Base-by-base conservation (phyloP, 2,329 filamentous ascomycete species). In the Incumbomyces lentus region DNA sequence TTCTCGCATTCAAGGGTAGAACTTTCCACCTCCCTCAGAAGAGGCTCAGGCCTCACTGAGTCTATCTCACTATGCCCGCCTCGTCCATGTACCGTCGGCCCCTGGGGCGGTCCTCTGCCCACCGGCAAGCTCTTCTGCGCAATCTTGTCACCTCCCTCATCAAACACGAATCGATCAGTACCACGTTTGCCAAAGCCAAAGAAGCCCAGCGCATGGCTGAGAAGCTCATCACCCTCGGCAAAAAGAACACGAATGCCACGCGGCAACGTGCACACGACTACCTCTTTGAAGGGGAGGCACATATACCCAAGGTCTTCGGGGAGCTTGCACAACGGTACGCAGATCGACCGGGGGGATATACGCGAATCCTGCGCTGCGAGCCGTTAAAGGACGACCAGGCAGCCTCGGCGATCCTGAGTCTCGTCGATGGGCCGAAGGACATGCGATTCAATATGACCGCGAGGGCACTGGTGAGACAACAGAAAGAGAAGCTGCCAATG, bases 111-210 rank as follows among this genome's bases (percentile, higher is more conserved):
- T 76, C 79, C 56, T 95, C 88, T 43, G 74, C 90, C 46, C 92
- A 95, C 65, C 80, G 92, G 64, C 80, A 90, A 71, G 90, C 92
- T 44, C 79, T 98, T 58, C 81, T 98, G 56, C 87, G 92, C 61
- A 95, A 96, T 69, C 75, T 98, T 51, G 89, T 96, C 64, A 95
- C 90, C 56, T 92, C 90, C 46, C 84, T 98, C 56, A 84, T 98
- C 69, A 77, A 86, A 67, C 81, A 94, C 67, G 92, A 98, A 72
- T 81, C 86, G 53, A 94, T 98, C 70, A 81, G 83, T 54, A 98
- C 92, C 42, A 95, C 92, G 69, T 95, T 85, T 76, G 82, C 84
- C 64, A 96, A 96, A 70, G 92, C 92, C 40, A 98, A 96, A 69
- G 92, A 98, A 71, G 86, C 92, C 16, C 92, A 98, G 69, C 78